phyloP scores from a whole-genome alignment of 768 basidiomycete genomes.

The Termitomyces sp. region DNA sequence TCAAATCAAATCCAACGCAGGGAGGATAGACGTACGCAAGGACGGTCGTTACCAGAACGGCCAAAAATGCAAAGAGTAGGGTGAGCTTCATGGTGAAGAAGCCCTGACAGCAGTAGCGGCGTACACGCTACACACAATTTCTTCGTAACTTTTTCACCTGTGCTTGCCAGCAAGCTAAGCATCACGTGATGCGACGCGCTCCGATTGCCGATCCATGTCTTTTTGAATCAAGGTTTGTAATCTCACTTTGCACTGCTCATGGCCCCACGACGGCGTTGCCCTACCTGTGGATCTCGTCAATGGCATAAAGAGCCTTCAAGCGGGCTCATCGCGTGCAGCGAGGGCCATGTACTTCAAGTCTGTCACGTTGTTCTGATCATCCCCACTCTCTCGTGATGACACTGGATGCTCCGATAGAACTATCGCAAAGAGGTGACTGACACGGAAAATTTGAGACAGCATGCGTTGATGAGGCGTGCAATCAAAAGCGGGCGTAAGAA shows the following conservation, averaged over 20 bases:
- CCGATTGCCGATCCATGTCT: conserved; percentile 4
- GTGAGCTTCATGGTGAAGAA: conserved; percentile 45
- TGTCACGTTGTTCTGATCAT: conserved; percentile 10
- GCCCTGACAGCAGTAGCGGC: not conserved
- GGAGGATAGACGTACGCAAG: conserved; percentile 46
- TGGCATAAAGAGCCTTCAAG: conserved; percentile 86
- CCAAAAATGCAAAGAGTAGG: conserved; percentile 41
- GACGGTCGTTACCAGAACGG: conserved; percentile 44
- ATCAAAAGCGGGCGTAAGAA: conserved; percentile 53
- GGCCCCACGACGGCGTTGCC: conserved; percentile 63
- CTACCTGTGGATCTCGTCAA: conserved; percentile 74
- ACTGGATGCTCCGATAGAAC: conserved; percentile 38
- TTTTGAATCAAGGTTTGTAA: not conserved
- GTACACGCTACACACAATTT: not conserved
- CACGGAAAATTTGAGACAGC: conserved; percentile 54
- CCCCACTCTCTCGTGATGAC: not conserved
- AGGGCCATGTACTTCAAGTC: conserved; percentile 89
- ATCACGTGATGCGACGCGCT: conserved; percentile 2
- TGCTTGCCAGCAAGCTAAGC: conserved; percentile 6
- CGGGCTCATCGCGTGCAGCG: conserved; percentile 80
- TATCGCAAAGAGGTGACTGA: conserved; percentile 80
- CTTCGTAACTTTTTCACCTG: no score
- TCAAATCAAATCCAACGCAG: not conserved
- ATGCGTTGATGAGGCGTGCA: conserved; percentile 59
- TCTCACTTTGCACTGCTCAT: conserved; percentile 28